phyloP scores from a whole-genome alignment of 352 stramenopile species.

The Globisporangium spiculum region DNA sequence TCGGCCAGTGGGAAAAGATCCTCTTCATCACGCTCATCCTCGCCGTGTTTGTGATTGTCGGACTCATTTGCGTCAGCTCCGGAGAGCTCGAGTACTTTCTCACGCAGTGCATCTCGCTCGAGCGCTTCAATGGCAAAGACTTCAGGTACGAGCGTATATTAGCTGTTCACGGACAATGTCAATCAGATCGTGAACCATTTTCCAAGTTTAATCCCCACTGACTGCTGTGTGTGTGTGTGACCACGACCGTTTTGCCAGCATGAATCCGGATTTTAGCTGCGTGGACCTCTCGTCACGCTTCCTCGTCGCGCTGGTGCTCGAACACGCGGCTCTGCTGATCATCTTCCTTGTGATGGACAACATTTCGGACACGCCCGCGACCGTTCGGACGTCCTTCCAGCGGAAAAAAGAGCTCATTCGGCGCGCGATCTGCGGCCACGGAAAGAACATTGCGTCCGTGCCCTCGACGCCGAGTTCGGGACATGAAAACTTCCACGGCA shows the following conservation, averaged over 20 bases:
- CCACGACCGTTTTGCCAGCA: conserved; percentile 29
- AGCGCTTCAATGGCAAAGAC: conserved; percentile 77
- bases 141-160: conserved; percentile 50
- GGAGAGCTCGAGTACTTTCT: conserved; percentile 85
- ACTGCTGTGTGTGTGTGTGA: neutral
- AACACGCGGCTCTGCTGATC: conserved; percentile 70
- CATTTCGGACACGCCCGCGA: conserved; percentile 73
- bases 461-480: conserved; percentile 17
- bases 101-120: conserved; percentile 58
- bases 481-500: conserved; percentile 13
- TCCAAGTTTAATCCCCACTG: neutral
- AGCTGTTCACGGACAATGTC: neutral
- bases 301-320: conserved; percentile 71
- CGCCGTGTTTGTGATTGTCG: conserved; percentile 79
- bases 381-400: conserved; percentile 77
- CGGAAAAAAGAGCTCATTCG: conserved; percentile 85
- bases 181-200: neutral
- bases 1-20: conserved; percentile 87
- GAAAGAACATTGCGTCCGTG: conserved; percentile 30
- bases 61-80: conserved; percentile 81
- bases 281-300: conserved; percentile 75
- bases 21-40: conserved; percentile 81
- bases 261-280: conserved; percentile 82
- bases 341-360: conserved; percentile 81
- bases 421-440: conserved; percentile 74